A percentile compares a stretch with the other conserved stretches of the same genome.
These are phyloP conservation scores for Nannizzia gypsea DNA, from an alignment of 2,329 filamentous ascomycete genomes.

Conservation along the genomic window DNA sequence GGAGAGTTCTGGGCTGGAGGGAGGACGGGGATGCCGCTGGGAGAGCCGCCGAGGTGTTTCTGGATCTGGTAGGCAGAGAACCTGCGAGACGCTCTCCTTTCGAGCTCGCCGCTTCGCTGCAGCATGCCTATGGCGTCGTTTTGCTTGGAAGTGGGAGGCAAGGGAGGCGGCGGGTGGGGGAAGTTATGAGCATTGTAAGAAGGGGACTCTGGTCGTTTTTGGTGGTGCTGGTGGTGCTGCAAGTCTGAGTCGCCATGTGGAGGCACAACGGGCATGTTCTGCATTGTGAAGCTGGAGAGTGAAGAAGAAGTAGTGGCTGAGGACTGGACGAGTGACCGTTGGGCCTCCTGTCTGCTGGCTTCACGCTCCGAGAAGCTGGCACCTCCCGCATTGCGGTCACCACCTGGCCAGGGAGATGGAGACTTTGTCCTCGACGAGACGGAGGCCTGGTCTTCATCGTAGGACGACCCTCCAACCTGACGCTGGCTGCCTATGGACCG, in stretches of 20 bases:
- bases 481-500: conserved; percentile 13
- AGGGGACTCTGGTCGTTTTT: conserved; percentile 18
- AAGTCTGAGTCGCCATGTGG: conserved; percentile 46
- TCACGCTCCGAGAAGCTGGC: conserved; percentile 29
- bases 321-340: conserved; percentile 22
- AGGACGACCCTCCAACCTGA: conserved; percentile 25
- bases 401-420: conserved; percentile 19
- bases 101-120: conserved; percentile 82
- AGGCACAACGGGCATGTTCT: conserved; percentile 62
- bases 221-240: conserved; percentile 8
- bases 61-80: conserved; percentile 97
- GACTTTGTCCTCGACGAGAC: conserved; percentile 19
- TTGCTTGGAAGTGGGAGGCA: conserved; percentile 70
- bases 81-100: conserved; percentile 78
- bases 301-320: conserved; percentile 13
- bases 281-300: conserved; percentile 58
- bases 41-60: conserved; percentile 72
- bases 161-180: conserved; percentile 55
- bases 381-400: conserved; percentile 18
- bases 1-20: conserved; percentile 67
- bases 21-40: conserved; percentile 74
- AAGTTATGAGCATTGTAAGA: conserved; percentile 16
- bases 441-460: conserved; percentile 24
- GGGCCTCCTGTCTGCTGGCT: conserved; percentile 28
- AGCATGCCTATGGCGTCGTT: conserved; percentile 84